Evolutionary conservation across 805 yeast species (phyloP), one percentile per base, ranked within the genome.

Genomic region (Barnettozyma salicaria): DNA sequence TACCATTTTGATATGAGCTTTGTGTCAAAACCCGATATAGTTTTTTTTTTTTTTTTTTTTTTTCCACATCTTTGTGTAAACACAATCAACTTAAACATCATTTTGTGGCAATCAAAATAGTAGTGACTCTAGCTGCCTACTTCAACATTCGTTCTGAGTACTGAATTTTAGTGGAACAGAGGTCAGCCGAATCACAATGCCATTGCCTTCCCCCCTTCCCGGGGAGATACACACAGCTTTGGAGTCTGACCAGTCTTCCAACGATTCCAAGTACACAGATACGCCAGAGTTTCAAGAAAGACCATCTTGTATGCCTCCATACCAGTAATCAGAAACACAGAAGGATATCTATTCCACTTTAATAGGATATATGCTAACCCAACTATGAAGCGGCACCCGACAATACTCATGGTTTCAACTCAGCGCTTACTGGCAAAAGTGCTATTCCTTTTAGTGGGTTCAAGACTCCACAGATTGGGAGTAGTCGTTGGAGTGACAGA

Each of bases 391-490:
- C 43, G 19, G 43, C 45, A 9, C 42, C 40, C 18, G 42, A 37
- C 19, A 40, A 44, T 0, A 27, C 31, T 18, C 31, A 28, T 33
- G 55, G 44, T 9, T 53, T 53, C 29, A 50, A 53, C 27, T 50
- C 58, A 8, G 60, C 61, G 7, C 36, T 56, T 19, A 55, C 58
- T 7, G 61, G 54, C 10, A 40, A 49, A 37, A 55, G 59, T 29
- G 49, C 77, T 7, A 72, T 75, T 62, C 92, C 95, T 1, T 87
- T 84, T 52, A 95, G 96, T 43, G 96, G 96, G 29, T 87, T 88
- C 90, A 95, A 87, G 63, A 84, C 87, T 49, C 95, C 95, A 34
- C 86, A 85, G 55, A 75, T 86, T 56, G 84, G 95, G 2, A 85
- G 84, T 60, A 88, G 86, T 6, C 81, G 72, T 30, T 68, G 74